Evolutionary conservation across 1,139 yeast species (phyloP), one percentile per base, ranked within the genome.

Genomic region (Diutina mesorugosa): DNA sequence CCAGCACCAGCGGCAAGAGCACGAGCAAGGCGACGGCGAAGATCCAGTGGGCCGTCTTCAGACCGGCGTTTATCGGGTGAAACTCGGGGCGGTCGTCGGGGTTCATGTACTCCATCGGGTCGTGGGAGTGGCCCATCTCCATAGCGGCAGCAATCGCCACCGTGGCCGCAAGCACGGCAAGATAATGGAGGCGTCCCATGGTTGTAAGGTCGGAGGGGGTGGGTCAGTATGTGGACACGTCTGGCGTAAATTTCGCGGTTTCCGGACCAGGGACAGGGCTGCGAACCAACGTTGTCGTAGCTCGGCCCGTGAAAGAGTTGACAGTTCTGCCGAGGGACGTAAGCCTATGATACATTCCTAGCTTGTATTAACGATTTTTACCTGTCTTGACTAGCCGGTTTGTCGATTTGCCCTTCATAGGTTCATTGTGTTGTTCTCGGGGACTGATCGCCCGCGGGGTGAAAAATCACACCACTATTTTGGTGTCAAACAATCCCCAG

Each of bases 11-110:
- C 1, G 90, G 87, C 1, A 80, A 26, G 4, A 85, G 62, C 45
- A 84, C 70, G 14, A 83, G 63, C 5, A 80, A 56, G 0, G 69
- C 61, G 38, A 84, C 59, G 0, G 87, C 70, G 35, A 76, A 57
- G 30, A 85, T 66, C 90, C 89, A 85, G 65, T 85, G 91, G 66
- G 83, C 75, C 0, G 85, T 70, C 62, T 81, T 83, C 12, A 83
- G 72, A 2, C 72, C 76, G 16, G 84, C 78, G 59, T 80, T 72
- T 26, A 71, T 62, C 4, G 80, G 79, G 59, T 76, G 78, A 67
- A 74, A 75, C 60, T 73, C 78, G 26, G 53, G 53, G 12, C 53
- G 53, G 10, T 50, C 53, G 12, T 50, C 53, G 18, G 53, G 53
- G 14, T 47, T 29, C 53, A 50, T 50, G n/a, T 16, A 50, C 53